These are phyloP conservation scores for Neurospora sp. DNA, from an alignment of 495 filamentous ascomycete species.

Conservation along the genomic window DNA sequence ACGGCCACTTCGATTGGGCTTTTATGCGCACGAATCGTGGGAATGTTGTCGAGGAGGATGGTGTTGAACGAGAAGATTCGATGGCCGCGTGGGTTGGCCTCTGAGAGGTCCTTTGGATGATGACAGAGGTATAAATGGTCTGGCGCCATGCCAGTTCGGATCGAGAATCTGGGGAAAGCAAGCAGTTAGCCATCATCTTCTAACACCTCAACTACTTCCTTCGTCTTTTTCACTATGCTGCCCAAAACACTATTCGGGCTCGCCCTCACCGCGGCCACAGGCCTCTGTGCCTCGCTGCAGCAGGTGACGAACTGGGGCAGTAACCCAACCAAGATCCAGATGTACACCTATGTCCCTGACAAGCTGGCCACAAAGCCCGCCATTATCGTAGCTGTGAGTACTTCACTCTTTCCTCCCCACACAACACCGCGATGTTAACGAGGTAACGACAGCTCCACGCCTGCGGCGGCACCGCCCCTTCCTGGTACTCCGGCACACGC, in stretches of 20 bases:
- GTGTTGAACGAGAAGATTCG: not conserved
- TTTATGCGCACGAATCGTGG: not conserved
- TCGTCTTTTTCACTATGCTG: conserved; percentile 7
- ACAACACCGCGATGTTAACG: not conserved
- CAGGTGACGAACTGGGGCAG: conserved; percentile 26
- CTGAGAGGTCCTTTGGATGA: not conserved
- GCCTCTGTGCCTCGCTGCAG: conserved; percentile 23
- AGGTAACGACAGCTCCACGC: conserved; percentile 21
- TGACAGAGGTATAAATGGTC: not conserved
- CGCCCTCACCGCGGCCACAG: conserved; percentile 10
- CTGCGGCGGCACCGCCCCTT: conserved; percentile 24
- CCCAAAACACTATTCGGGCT: conserved; percentile 9
- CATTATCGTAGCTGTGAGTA: conserved; percentile 22
- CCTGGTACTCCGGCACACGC: conserved; percentile 25
- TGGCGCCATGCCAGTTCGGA: not conserved
- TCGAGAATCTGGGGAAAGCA: not conserved
- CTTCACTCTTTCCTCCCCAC: conserved; percentile 11
- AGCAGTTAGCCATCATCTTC: not conserved
- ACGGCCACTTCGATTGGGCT: not conserved
- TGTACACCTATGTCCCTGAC: conserved; percentile 34
- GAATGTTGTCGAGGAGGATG: not conserved
- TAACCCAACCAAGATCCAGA: conserved; percentile 28
- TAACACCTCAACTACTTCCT: not conserved
- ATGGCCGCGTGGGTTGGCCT: not conserved
- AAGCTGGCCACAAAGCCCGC: conserved; percentile 27